Percentiles rank a stretch among this genome's conserved stretches.
Conservation (phyloP, 345 rosid genomes). For the Rubroshorea leprosula region DNA sequence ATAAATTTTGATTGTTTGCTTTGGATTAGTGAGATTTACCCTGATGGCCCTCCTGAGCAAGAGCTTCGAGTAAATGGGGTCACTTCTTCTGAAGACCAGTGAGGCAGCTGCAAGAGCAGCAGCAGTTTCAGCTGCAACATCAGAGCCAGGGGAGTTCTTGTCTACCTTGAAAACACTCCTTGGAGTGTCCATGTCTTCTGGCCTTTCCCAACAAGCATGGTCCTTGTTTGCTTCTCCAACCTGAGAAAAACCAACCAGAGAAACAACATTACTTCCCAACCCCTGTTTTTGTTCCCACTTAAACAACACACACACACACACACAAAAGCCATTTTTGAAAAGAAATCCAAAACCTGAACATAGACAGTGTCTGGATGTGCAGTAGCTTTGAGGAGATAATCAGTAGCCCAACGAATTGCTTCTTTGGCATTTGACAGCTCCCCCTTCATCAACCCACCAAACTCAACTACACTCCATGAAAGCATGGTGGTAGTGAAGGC, state of each 20-base stretch:
- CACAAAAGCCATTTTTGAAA: too few relatives aligned
- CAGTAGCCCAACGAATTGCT: constrained; percentile 1
- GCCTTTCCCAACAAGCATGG: constrained; percentile 5
- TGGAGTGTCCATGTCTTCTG: constrained; percentile 7
- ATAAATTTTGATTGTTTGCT: not conserved
- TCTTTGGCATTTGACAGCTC: not conserved
- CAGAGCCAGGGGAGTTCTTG: constrained; percentile 26
- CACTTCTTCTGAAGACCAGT: constrained; percentile 25
- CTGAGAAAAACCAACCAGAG: not conserved
- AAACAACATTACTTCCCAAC: too few relatives aligned
- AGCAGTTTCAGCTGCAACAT: constrained; percentile 37
- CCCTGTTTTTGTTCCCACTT: too few relatives aligned
- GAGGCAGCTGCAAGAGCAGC: constrained; percentile 35
- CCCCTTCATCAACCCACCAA: not conserved
- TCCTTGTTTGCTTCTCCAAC: not conserved
- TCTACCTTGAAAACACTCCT: constrained; percentile 19
- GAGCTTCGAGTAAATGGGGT: constrained; percentile 6
- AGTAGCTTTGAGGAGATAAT: constrained; percentile 8
- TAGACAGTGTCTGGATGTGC: not conserved
- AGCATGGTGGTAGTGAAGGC: constrained; percentile 7
- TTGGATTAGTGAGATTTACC: not conserved
- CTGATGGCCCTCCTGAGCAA: not conserved
- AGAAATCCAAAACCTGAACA: too few relatives aligned
- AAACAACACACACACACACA: not conserved
- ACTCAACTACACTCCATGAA: constrained; percentile 2